Evolutionary conservation across 2,329 filamentous ascomycete genomes (phyloP).

Genomic region (Sporothrix schenckii): DNA sequence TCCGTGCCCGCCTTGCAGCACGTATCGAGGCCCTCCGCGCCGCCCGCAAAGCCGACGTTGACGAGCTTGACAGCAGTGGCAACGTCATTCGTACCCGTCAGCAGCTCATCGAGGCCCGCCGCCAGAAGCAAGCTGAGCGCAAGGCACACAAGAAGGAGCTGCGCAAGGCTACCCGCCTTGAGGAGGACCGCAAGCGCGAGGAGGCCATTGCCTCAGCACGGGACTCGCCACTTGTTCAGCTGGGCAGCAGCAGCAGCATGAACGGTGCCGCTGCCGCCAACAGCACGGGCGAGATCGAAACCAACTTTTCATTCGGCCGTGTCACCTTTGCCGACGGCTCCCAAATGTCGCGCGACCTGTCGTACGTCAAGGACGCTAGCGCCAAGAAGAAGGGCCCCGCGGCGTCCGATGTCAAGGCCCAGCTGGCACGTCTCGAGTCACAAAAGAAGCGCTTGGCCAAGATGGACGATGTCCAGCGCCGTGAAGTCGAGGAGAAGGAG

Average conservation of each 20-base stretch:
- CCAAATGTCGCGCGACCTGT: conserved; percentile 72
- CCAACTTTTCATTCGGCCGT: conserved; percentile 85
- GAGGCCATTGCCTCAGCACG: conserved; percentile 62
- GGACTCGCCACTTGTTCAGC: conserved; percentile 54
- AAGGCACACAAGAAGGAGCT: conserved; percentile 88
- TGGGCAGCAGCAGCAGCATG: conserved; percentile 49
- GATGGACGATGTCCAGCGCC: conserved; percentile 78
- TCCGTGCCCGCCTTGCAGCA: conserved; percentile 77
- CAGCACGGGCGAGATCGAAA: conserved; percentile 50
- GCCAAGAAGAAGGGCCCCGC: conserved; percentile 73
- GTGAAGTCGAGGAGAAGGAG: conserved; percentile 90
- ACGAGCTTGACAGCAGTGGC: conserved; percentile 62
- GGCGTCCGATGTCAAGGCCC: conserved; percentile 75
- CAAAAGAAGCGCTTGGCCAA: conserved; percentile 78
- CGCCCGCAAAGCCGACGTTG: conserved; percentile 75
- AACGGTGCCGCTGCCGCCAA: conserved; percentile 46
- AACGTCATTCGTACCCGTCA: conserved; percentile 82
- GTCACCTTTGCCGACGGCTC: conserved; percentile 89
- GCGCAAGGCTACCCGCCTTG: conserved; percentile 73
- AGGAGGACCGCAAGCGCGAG: conserved; percentile 71
- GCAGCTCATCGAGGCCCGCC: conserved; percentile 86
- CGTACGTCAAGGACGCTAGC: conserved; percentile 53
- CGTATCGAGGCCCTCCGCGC: conserved; percentile 84
- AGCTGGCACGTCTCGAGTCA: conserved; percentile 81
- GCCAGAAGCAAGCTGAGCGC: conserved; percentile 82